Percentiles rank a stretch among this genome's conserved stretches.
These are phyloP conservation scores for Ophiostoma sp. DNA, from an alignment of 2,329 filamentous ascomycete species.

Conservation along the genomic window DNA sequence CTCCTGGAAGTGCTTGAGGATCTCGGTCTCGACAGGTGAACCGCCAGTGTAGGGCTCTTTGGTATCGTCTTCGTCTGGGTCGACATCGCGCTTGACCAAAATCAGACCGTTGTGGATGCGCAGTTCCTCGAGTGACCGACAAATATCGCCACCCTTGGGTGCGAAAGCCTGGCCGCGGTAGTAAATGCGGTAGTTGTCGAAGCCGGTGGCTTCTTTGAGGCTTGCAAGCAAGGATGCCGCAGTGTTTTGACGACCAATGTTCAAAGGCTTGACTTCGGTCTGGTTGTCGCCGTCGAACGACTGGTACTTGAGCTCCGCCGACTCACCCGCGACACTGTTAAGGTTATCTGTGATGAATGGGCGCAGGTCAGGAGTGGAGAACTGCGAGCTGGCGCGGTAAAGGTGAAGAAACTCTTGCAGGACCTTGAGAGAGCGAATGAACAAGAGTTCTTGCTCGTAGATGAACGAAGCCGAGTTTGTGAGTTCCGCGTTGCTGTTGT, in stretches of 20 bases:
- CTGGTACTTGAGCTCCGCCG: constrained; percentile 70
- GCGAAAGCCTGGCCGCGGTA: constrained; percentile 66
- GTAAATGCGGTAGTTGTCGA: constrained; percentile 73
- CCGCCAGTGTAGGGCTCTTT: constrained; percentile 51
- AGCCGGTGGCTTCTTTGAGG: constrained; percentile 69
- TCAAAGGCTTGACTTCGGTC: constrained; percentile 61
- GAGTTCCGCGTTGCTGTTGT: not conserved
- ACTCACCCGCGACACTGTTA: constrained; percentile 60
- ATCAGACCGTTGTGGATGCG: constrained; percentile 65
- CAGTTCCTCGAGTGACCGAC: constrained; percentile 67
- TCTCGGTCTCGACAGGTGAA: constrained; percentile 71
- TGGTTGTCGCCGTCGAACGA: constrained; percentile 64
- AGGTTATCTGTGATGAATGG: constrained; percentile 54
- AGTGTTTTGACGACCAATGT: constrained; percentile 70
- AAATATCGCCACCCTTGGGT: constrained; percentile 58
- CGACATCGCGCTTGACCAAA: constrained; percentile 62
- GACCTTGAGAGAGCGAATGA: constrained; percentile 68
- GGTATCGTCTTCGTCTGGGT: constrained; percentile 45
- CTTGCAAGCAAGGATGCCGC: constrained; percentile 67
- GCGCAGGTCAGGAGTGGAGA: constrained; percentile 59
- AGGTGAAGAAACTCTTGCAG: constrained; percentile 66
- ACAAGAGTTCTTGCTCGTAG: constrained; percentile 59
- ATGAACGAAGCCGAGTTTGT: constrained; percentile 36
- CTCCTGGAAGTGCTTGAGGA: constrained; percentile 79
- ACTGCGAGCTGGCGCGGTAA: constrained; percentile 61